Evolutionary conservation across 768 basidiomycete genomes (phyloP).

Genomic region (Mycena galericulata): DNA sequence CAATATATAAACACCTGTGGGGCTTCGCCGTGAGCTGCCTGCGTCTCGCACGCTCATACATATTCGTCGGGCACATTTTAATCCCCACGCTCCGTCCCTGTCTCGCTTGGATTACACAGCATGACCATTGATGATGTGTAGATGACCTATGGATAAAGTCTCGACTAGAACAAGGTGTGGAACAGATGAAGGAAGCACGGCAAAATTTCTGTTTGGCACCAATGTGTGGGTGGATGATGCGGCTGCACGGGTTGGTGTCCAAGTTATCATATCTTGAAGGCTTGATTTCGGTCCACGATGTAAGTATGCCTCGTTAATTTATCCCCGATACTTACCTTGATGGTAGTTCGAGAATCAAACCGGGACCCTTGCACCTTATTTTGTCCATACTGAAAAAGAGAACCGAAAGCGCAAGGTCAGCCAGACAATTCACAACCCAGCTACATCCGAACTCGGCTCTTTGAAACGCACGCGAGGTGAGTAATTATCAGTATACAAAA

Average conservation of each 20-base stretch:
- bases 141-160: neutral
- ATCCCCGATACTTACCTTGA: neutral
- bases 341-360: slow-evolving; percentile 5
- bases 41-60: too few relatives aligned
- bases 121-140: slow-evolving; percentile 6
- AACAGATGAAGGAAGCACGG: neutral
- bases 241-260: slow-evolving; percentile 8
- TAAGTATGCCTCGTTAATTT: neutral
- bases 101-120: too few relatives aligned
- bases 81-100: too few relatives aligned
- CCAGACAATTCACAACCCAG: neutral
- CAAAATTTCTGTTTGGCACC: neutral
- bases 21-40: too few relatives aligned
- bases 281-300: slow-evolving; percentile 1
- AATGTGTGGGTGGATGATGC: slow-evolving; percentile 6
- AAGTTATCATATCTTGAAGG: slow-evolving; percentile 4
- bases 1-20: too few relatives aligned
- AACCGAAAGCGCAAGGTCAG: slow-evolving; percentile 2
- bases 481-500: neutral
- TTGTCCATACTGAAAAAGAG: slow-evolving; percentile 8
- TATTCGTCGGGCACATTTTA: too few relatives aligned
- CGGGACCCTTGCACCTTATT: slow-evolving; percentile 1
- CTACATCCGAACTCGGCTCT: neutral
- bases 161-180: too few relatives aligned
- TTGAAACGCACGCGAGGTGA: neutral